Evolutionary conservation across 495 filamentous ascomycete genomes (phyloP).

Genomic region (Cercophora scortea): DNA sequence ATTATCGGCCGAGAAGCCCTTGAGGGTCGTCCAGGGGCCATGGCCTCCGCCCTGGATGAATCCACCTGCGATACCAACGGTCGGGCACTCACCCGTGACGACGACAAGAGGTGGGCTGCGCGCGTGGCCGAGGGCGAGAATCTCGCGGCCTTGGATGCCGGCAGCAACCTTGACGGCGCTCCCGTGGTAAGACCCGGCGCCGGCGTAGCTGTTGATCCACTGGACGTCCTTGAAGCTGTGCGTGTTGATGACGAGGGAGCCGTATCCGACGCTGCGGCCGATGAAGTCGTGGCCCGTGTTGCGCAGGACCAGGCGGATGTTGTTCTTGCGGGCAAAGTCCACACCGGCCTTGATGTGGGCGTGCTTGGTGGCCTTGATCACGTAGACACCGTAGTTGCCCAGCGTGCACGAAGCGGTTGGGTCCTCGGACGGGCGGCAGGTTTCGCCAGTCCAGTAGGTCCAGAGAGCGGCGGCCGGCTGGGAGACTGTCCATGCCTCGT

Average conservation of each 20-base stretch:
- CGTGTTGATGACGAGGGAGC: conserved; percentile 53
- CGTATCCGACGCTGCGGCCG: conserved; percentile 47
- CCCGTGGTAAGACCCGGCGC: conserved; percentile 19
- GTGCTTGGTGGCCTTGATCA: conserved; percentile 35
- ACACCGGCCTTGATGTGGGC: conserved; percentile 39
- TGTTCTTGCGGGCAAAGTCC: conserved; percentile 44
- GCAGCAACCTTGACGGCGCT: conserved; percentile 47
- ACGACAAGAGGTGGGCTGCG: conserved; percentile 39
- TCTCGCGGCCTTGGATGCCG: conserved; percentile 44
- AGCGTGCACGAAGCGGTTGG: conserved; percentile 40
- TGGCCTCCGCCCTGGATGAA: conserved; percentile 60
- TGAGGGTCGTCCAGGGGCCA: conserved; percentile 42
- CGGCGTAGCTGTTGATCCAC: conserved; percentile 28
- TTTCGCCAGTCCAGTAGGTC: conserved; percentile 33
- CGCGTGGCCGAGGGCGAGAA: conserved; percentile 35
- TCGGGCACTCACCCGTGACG: conserved; percentile 39
- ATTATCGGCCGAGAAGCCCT: conserved; percentile 54
- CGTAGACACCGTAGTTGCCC: conserved; percentile 45
- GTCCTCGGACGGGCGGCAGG: conserved; percentile 40
- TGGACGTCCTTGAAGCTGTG: conserved; percentile 46
- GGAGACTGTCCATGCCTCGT: conserved; percentile 28
- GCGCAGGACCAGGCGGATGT: conserved; percentile 51
- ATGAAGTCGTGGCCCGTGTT: conserved; percentile 55
- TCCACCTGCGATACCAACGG: conserved; percentile 42
- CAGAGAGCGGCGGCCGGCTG: conserved; percentile 22